Evolutionary conservation across 192 early-diverging fungal genomes (phyloP).

Genomic region (Spinellus fusiger): DNA sequence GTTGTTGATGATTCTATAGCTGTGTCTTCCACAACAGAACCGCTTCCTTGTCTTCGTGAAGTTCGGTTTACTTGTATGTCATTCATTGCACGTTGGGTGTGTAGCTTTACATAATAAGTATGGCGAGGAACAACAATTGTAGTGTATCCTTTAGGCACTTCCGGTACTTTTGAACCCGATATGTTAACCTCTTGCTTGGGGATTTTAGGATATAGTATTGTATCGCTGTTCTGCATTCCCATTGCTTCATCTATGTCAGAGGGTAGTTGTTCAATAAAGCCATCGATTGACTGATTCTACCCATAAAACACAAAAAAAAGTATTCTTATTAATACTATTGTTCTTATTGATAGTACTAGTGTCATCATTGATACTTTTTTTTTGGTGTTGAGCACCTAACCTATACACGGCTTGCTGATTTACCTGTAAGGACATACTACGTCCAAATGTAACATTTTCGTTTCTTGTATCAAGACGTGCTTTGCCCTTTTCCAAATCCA

Average conservation of each 20-base stretch:
- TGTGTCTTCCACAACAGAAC: constrained; percentile 1
- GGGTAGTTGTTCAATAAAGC: too few species aligned
- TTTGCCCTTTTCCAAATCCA: neutral
- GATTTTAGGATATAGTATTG: neutral
- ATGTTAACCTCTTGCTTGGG: too few species aligned
- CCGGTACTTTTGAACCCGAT: neutral
- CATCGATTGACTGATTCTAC: neutral
- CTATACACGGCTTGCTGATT: too few species aligned
- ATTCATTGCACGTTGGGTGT: constrained; percentile 7
- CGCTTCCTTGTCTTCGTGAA: neutral
- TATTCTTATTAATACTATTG: too few species aligned
- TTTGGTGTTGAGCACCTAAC: too few species aligned
- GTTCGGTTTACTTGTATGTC: constrained; percentile 1
- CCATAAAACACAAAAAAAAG: too few species aligned
- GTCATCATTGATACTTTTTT: too few species aligned
- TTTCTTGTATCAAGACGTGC: neutral
- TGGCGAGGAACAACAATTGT: constrained; percentile 10
- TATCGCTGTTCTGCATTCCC: too few species aligned
- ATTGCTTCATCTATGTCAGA: too few species aligned
- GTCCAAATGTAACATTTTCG: neutral
- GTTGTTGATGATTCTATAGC: neutral
- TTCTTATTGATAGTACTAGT: too few species aligned
- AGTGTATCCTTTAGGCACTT: constrained; percentile 11
- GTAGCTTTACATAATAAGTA: constrained; percentile 16
- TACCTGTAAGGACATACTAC: too few species aligned